A percentile compares a stretch with the other conserved stretches of the same genome.
Evolutionary conservation across 225 moss, liverwort and hornwort species (phyloP).

Genomic region (Physcomitrellopsis africana): DNA sequence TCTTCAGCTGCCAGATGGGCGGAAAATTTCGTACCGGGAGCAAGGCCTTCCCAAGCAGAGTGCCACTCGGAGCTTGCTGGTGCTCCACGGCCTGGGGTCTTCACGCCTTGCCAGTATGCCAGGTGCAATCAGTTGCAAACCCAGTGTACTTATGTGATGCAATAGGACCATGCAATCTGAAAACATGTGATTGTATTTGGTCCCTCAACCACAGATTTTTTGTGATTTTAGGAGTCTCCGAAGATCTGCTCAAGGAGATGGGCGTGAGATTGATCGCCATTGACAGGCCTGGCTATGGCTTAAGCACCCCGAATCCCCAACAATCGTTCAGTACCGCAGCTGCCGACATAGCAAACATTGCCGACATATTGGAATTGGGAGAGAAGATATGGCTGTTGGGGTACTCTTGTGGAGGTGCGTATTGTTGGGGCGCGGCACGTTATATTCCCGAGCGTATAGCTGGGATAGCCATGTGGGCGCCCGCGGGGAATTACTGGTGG

Average conservation of each 20-base stretch:
- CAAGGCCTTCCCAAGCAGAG: conserved; percentile 45
- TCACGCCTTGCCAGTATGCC: conserved; percentile 64
- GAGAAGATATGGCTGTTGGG: conserved; percentile 64
- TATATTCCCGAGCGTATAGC: conserved; percentile 66
- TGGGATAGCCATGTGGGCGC: conserved; percentile 69
- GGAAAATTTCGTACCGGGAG: conserved; percentile 62
- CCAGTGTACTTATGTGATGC: background rate
- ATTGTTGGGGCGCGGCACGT: conserved; percentile 60
- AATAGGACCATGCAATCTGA: background rate
- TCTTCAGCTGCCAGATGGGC: conserved; percentile 49
- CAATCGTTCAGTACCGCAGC: conserved; percentile 49
- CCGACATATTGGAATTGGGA: conserved; percentile 59
- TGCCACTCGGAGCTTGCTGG: conserved; percentile 56
- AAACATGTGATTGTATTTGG: background rate
- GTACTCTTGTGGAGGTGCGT: conserved; percentile 62
- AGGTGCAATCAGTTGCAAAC: conserved; percentile 25
- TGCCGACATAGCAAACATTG: conserved; percentile 58
- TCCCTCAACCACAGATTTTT: background rate
- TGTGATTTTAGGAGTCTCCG: conserved; percentile 51
- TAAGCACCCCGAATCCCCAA: conserved; percentile 44
- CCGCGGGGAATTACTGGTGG: conserved; percentile 61
- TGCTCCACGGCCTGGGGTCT: conserved; percentile 61
- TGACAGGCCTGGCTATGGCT: conserved; percentile 69
- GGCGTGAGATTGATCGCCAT: conserved; percentile 63
- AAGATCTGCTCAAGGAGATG: conserved; percentile 58